Percentiles rank a stretch among this genome's conserved stretches.
Evolutionary conservation across 2,329 filamentous ascomycete species (phyloP).

Genomic region (Amauroascus niger): DNA sequence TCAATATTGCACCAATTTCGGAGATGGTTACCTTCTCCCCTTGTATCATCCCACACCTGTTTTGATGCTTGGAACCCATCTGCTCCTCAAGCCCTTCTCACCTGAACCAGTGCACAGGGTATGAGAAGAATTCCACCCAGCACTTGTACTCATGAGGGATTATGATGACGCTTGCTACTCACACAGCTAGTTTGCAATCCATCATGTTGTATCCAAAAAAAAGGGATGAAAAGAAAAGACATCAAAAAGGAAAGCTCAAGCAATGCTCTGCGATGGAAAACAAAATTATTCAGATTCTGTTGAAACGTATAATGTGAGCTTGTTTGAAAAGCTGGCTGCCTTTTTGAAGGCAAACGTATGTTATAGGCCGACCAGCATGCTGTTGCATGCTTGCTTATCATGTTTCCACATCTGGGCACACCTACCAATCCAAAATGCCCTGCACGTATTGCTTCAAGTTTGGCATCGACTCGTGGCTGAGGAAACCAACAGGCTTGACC

Average conservation of each 20-base stretch:
- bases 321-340: neutral
- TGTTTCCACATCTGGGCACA: neutral
- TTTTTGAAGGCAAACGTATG: neutral
- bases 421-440: neutral
- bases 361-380: neutral
- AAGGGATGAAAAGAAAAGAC: too few species aligned
- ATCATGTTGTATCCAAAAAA: too few species aligned
- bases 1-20: too few species aligned
- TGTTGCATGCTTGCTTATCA: neutral
- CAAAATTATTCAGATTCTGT: neutral
- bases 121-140: too few species aligned
- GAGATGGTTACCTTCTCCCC: too few species aligned
- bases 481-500: constrained; percentile 32
- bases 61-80: too few species aligned
- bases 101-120: too few species aligned
- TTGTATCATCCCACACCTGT: too few species aligned
- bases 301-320: neutral
- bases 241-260: neutral
- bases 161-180: too few species aligned
- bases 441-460: neutral
- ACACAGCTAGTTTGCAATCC: too few species aligned
- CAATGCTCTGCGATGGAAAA: neutral
- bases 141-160: too few species aligned
- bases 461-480: constrained; percentile 24
- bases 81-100: too few species aligned